These are phyloP conservation scores for Gonium pectorale DNA, from an alignment of 139 green algal species.

Conservation along the genomic window DNA sequence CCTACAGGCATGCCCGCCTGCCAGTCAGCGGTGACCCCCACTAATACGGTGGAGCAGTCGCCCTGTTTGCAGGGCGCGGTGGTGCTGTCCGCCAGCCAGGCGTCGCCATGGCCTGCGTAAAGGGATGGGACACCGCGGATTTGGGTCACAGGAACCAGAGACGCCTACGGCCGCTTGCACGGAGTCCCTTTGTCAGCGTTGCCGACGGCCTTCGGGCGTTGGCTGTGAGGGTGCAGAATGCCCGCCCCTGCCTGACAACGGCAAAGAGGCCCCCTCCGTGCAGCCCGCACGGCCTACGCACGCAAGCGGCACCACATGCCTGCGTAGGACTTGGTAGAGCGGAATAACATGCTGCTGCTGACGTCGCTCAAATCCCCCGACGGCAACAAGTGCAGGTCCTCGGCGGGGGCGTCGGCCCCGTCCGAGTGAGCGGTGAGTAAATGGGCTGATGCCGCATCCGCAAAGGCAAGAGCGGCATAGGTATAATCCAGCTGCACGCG, in stretches of 20 bases:
- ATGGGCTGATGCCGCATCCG: neutral
- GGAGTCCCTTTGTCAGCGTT: too few relatives aligned
- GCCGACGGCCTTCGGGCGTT: too few relatives aligned
- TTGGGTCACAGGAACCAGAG: too few relatives aligned
- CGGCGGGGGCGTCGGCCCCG: neutral
- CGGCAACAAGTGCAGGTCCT: neutral
- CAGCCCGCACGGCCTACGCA: too few relatives aligned
- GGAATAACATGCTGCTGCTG: neutral
- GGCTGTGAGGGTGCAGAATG: too few relatives aligned
- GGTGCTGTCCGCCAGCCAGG: neutral
- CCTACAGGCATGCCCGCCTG: too few relatives aligned
- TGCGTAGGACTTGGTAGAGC: neutral
- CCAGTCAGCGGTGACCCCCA: too few relatives aligned
- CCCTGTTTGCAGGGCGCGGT: neutral
- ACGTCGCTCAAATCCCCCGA: neutral
- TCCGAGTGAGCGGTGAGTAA: neutral
- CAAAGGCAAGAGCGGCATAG: neutral
- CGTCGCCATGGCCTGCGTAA: slow-evolving; percentile 11
- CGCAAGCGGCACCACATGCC: too few relatives aligned
- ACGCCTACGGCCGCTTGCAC: too few relatives aligned
- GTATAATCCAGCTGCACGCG: slow-evolving; percentile 4
- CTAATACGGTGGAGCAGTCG: neutral
- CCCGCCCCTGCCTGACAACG: too few relatives aligned
- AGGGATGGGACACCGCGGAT: too few relatives aligned
- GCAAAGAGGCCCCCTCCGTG: too few relatives aligned